Conservation (phyloP, 2,329 filamentous ascomycete genomes). For the Endothia cerciana region DNA sequence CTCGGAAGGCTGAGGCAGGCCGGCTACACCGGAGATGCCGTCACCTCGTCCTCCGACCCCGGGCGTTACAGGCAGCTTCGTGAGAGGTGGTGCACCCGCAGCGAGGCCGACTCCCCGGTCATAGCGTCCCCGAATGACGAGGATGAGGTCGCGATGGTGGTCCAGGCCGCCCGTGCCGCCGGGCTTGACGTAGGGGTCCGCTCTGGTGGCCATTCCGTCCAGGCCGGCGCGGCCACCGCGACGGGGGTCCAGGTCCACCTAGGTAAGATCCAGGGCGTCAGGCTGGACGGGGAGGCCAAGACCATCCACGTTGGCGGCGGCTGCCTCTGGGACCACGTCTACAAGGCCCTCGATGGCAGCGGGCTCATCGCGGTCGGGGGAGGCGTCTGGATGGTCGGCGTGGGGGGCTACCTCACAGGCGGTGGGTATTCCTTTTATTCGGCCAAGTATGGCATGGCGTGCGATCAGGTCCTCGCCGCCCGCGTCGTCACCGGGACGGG, state of each 20-base stretch:
- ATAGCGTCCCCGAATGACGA: not conserved
- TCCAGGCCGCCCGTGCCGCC: not conserved
- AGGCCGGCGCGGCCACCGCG: conserved; percentile 9
- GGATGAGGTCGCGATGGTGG: not conserved
- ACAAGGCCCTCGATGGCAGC: conserved; percentile 27
- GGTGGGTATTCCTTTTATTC: conserved; percentile 27
- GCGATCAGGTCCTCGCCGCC: conserved; percentile 19
- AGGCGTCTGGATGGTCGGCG: conserved; percentile 27
- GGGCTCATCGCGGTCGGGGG: conserved; percentile 28
- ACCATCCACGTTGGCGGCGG: not conserved
- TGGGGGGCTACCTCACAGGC: conserved; percentile 27
- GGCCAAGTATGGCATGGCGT: conserved; percentile 29
- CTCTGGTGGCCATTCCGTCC: conserved; percentile 7
- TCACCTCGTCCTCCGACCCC: not conserved
- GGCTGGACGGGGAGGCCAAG: not conserved
- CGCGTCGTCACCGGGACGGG: conserved; percentile 16
- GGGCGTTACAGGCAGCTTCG: not conserved
- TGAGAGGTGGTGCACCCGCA: not conserved
- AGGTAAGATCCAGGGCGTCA: not conserved
- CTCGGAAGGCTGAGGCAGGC: not conserved
- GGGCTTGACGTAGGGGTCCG: not conserved
- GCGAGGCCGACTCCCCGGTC: conserved; percentile 7
- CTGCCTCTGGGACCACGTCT: conserved; percentile 26
- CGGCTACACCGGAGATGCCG: conserved; percentile 8
- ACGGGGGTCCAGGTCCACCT: conserved; percentile 11